A percentile compares a stretch with the other conserved stretches of the same genome.
phyloP scores from a whole-genome alignment of 805 yeast species.

The Ogataea corticis region DNA sequence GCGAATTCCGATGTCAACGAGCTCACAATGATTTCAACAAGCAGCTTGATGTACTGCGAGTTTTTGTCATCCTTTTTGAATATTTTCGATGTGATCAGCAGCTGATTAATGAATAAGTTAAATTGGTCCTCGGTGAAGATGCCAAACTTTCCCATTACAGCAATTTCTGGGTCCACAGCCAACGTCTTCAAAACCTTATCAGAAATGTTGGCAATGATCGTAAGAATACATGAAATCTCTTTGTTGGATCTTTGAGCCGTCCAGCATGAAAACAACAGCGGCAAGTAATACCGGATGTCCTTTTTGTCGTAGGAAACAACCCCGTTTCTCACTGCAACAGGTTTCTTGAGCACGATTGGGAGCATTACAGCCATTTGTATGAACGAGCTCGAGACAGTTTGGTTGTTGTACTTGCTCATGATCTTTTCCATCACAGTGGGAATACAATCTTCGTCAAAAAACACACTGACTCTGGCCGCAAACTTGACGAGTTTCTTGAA shows the following conservation, averaged over 20 bases:
- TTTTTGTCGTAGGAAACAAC: slow-evolving; percentile 18
- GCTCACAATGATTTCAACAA: slow-evolving; percentile 51
- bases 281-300: slow-evolving; percentile 50
- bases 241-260: slow-evolving; percentile 48
- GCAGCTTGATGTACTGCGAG: slow-evolving; percentile 27
- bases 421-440: slow-evolving; percentile 52
- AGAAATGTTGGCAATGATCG: slow-evolving; percentile 62
- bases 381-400: slow-evolving; percentile 52
- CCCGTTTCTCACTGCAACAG: slow-evolving; percentile 19
- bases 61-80: slow-evolving; percentile 25
- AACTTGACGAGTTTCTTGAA: slow-evolving; percentile 50
- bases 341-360: slow-evolving; percentile 45
- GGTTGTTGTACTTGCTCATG: slow-evolving; percentile 51
- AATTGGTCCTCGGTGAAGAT: slow-evolving; percentile 65
- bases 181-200: slow-evolving; percentile 43
- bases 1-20: slow-evolving; percentile 57
- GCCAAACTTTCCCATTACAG: slow-evolving; percentile 54
- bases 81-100: slow-evolving; percentile 34
- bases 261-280: slow-evolving; percentile 77
- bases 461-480: slow-evolving; percentile 54
- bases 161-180: slow-evolving; percentile 31
- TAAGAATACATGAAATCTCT: slow-evolving; percentile 61
- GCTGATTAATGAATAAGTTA: slow-evolving; percentile 55
- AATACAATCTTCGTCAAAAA: slow-evolving; percentile 50
- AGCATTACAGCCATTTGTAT: slow-evolving; percentile 53